Evolutionary conservation across 805 yeast species (phyloP).

Genomic region (Kurtzmaniella fragi): DNA sequence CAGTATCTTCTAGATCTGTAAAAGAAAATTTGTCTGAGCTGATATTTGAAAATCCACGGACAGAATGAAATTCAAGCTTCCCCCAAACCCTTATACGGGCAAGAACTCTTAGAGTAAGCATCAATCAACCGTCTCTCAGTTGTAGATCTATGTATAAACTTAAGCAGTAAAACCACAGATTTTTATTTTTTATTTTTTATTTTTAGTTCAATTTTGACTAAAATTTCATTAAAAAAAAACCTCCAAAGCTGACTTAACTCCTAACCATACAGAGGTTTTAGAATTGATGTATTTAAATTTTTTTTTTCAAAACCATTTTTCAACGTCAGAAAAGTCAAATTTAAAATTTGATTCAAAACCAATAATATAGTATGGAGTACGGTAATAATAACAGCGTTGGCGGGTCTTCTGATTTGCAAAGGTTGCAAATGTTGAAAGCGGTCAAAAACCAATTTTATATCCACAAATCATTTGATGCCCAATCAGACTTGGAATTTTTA

Average conservation of each 20-base stretch:
- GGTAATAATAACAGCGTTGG: neutral
- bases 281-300: too few species aligned
- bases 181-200: too few species aligned
- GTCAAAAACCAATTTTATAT: constrained; percentile 52
- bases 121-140: neutral
- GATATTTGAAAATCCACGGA: neutral
- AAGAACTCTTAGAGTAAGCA: constrained; percentile 3
- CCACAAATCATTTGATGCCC: constrained; percentile 64
- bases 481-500: constrained; percentile 64
- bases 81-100: constrained; percentile 1
- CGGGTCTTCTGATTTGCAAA: constrained; percentile 2
- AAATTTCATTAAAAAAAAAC: too few species aligned
- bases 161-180: too few species aligned
- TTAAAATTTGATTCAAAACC: neutral
- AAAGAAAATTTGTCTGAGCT: too few species aligned
- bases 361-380: neutral
- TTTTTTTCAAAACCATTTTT: neutral
- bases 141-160: too few species aligned
- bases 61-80: neutral
- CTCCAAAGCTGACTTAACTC: too few species aligned
- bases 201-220: too few species aligned
- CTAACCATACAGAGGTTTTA: too few species aligned
- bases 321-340: neutral
- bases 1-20: neutral
- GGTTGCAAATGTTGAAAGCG: constrained; percentile 14